These are phyloP conservation scores for Sanghuangporus baumii DNA, from an alignment of 1,284 basidiomycete species.

Conservation along the genomic window DNA sequence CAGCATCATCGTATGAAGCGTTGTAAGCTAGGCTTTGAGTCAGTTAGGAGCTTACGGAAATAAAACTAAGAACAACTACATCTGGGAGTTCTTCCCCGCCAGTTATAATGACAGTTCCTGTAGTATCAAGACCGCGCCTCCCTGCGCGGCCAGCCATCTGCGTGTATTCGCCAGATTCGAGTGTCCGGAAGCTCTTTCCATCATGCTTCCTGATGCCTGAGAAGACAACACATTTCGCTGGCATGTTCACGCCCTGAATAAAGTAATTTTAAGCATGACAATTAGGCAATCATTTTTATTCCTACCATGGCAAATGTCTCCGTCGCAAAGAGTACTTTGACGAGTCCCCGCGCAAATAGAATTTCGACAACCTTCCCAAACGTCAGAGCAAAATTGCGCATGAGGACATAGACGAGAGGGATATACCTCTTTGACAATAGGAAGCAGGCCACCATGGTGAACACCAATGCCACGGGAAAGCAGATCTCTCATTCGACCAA, in stretches of 20 bases:
- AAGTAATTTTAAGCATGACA: background rate
- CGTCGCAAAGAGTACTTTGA: constrained; percentile 97
- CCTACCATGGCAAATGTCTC: constrained; percentile 98
- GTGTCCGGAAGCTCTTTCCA: constrained; percentile 86
- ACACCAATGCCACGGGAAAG: constrained; percentile 93
- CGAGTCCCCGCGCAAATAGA: constrained; percentile 91
- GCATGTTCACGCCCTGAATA: constrained; percentile 97
- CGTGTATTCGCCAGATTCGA: constrained; percentile 90
- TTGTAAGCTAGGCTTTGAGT: constrained; percentile 50
- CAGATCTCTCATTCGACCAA: constrained; percentile 86
- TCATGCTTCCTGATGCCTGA: constrained; percentile 96
- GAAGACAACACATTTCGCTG: constrained; percentile 95
- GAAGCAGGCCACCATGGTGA: constrained; percentile 94
- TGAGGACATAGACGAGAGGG: background rate
- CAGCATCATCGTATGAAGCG: constrained; percentile 86
- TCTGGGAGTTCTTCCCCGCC: constrained; percentile 84
- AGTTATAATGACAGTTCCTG: constrained; percentile 94
- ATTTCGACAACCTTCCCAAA: constrained; percentile 82
- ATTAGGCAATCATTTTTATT: background rate
- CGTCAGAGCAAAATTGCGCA: background rate
- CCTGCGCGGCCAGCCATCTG: constrained; percentile 99
- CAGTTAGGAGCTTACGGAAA: constrained; percentile 7
- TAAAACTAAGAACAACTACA: constrained; percentile 38
- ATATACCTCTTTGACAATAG: constrained; percentile 91
- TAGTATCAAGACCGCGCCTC: constrained; percentile 90